These are phyloP conservation scores for Uncinocarpus reesii DNA, from an alignment of 2,329 filamentous ascomycete genomes.

Conservation along the genomic window DNA sequence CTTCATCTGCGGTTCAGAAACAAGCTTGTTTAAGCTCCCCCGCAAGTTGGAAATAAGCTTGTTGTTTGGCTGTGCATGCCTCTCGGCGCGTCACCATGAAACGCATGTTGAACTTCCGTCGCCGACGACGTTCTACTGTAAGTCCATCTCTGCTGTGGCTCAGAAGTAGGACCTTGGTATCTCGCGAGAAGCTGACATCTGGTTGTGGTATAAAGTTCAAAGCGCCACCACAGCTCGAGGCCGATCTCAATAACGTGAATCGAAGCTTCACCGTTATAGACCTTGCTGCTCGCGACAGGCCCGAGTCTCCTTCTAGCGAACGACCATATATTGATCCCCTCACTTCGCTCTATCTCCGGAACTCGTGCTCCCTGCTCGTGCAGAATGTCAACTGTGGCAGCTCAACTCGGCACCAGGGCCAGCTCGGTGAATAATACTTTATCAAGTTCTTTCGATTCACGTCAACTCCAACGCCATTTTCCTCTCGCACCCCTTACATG, in stretches of 20 bases:
- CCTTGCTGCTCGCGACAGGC: background rate
- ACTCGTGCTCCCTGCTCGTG: conserved; percentile 11
- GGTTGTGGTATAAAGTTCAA: background rate
- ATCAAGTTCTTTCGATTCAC: background rate
- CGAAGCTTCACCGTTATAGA: conserved; percentile 7
- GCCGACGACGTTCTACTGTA: conserved; percentile 2
- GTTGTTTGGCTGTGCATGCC: background rate
- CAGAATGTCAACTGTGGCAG: conserved; percentile 5
- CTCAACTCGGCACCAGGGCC: background rate
- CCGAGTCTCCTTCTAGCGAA: conserved; percentile 4
- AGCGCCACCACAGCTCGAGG: background rate
- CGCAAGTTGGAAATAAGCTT: background rate
- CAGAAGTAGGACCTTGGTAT: no score
- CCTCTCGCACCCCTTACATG: background rate
- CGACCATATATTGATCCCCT: conserved; percentile 12
- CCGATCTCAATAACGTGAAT: background rate
- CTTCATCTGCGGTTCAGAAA: background rate
- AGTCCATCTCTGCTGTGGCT: background rate
- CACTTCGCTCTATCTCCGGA: conserved; percentile 11
- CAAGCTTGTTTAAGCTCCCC: conserved; percentile 1
- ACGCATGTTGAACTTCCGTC: background rate
- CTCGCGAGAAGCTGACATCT: background rate
- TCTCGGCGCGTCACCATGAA: background rate
- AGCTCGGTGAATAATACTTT: background rate
- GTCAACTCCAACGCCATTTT: background rate